Evolutionary conservation across 2,329 filamentous ascomycete genomes (phyloP).

Genomic region (Neofusicoccum kwambonambiense): DNA sequence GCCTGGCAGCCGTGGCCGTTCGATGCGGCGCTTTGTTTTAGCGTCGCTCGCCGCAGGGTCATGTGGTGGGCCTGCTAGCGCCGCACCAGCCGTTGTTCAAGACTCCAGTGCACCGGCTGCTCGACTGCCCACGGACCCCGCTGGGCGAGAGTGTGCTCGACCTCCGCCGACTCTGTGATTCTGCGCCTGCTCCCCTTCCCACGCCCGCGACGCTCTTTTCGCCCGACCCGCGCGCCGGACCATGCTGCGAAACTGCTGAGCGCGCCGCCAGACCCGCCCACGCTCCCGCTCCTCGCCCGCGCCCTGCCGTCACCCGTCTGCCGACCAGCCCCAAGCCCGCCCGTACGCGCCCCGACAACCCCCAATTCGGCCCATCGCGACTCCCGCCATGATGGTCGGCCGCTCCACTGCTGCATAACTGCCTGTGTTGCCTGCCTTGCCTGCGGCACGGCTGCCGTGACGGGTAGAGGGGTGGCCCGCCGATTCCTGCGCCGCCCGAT

Average conservation of each 20-base stretch:
- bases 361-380: slow-evolving; percentile 13
- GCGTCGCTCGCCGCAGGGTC: background rate
- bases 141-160: slow-evolving; percentile 9
- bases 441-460: slow-evolving; percentile 26
- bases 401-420: slow-evolving; percentile 31
- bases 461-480: slow-evolving; percentile 16
- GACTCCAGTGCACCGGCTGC: background rate
- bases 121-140: slow-evolving; percentile 5
- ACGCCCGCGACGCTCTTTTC: background rate
- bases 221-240: background rate
- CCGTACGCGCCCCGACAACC: slow-evolving; percentile 1
- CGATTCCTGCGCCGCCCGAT: slow-evolving; percentile 4
- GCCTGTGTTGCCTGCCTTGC: slow-evolving; percentile 29
- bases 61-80: slow-evolving; percentile 1
- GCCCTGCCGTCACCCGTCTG: too few species aligned
- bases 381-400: slow-evolving; percentile 32
- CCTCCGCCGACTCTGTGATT: background rate
- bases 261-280: background rate
- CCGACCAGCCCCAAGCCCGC: background rate
- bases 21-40: slow-evolving; percentile 10
- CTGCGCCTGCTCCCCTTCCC: background rate
- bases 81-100: slow-evolving; percentile 10
- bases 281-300: background rate
- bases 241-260: background rate
- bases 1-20: too few species aligned